phyloP scores from a whole-genome alignment of 2,329 filamentous ascomycete species.

The Gyromitra esculenta region DNA sequence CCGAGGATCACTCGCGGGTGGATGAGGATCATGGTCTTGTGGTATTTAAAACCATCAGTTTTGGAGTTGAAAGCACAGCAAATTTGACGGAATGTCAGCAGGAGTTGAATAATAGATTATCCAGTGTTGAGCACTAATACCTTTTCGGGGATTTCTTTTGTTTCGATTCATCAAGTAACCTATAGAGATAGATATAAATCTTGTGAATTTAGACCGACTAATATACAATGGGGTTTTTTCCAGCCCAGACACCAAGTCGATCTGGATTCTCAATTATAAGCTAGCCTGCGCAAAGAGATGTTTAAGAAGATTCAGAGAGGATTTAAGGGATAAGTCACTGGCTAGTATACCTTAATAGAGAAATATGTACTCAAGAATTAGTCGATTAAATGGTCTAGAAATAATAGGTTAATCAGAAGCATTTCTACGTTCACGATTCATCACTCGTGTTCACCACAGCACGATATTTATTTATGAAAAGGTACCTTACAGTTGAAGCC shows the following conservation, averaged over 20 bases:
- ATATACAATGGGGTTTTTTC: no score
- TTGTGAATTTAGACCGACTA: background rate
- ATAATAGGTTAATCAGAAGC: no score
- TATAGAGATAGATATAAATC: background rate
- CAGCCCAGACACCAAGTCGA: no score
- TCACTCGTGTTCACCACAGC: background rate
- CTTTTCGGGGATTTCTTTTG: background rate
- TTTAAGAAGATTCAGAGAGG: no score
- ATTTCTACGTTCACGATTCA: background rate
- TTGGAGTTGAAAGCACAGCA: constrained; percentile 28
- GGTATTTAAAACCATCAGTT: constrained; percentile 34
- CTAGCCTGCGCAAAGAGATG: no score
- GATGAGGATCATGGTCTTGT: constrained; percentile 20
- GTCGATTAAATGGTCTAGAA: no score
- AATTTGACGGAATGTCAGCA: constrained; percentile 18
- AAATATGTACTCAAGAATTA: no score
- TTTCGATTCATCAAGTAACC: background rate
- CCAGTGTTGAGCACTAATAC: background rate
- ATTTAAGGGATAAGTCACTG: no score
- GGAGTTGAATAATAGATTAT: constrained; percentile 10
- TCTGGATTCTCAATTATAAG: no score
- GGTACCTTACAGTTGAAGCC: background rate
- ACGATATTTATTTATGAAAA: background rate
- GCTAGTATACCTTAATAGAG: no score
- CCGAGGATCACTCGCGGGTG: background rate